Evolutionary conservation across 306 rosid species (phyloP).

Genomic region (Prunus persica): Prunus_persica_NCBIv2 NC_034009.1:14916001-14916500

Average conservation of each 20-base stretch:
- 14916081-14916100: not conserved
- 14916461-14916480: conserved; percentile 79
- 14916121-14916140: conserved; percentile 82
- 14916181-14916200: conserved; percentile 49
- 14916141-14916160: conserved; percentile 61
- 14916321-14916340: conserved; percentile 90
- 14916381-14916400: conserved; percentile 46
- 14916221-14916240: conserved; percentile 94
- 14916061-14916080: not conserved
- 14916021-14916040: not conserved
- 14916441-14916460: conserved; percentile 66
- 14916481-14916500: conserved; percentile 87
- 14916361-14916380: conserved; percentile 53
- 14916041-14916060: too few species aligned
- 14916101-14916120: not conserved
- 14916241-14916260: conserved; percentile 18
- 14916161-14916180: conserved; percentile 44
- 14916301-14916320: conserved; percentile 16
- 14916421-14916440: conserved; percentile 68
- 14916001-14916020: not conserved
- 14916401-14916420: conserved; percentile 48
- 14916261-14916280: not conserved
- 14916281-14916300: not conserved
- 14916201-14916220: conserved; percentile 60
- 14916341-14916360: conserved; percentile 77